Evolutionary conservation across 2,329 filamentous ascomycete genomes (phyloP).

Genomic region (Talaromyces sp.): DNA sequence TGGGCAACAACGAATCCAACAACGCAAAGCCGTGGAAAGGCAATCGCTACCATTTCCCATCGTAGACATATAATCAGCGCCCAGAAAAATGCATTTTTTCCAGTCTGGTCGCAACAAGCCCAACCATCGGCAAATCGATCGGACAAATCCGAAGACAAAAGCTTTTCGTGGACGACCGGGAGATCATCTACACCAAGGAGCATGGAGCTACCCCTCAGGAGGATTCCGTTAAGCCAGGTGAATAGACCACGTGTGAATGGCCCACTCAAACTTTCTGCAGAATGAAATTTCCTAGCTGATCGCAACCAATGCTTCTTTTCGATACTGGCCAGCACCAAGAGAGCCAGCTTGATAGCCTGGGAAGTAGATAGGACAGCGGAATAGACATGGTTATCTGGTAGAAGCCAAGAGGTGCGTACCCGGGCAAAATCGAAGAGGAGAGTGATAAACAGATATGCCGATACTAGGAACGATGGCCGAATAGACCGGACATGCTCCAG

Average conservation of each 20-base stretch:
- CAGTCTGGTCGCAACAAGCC: not conserved
- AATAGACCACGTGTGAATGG: not conserved
- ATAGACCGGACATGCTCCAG: not conserved
- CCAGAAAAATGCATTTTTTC: not conserved
- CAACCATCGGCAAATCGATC: not conserved
- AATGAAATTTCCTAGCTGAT: not conserved
- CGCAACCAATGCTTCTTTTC: not conserved
- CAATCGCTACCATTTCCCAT: not conserved
- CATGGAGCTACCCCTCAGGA: not conserved
- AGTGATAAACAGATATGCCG: not conserved
- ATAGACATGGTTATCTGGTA: not conserved
- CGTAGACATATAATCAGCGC: not conserved
- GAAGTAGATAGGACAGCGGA: not conserved
- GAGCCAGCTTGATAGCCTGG: not conserved
- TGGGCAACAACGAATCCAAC: not conserved
- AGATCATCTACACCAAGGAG: not conserved
- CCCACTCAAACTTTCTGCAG: not conserved
- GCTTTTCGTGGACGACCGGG: not conserved
- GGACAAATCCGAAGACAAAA: not conserved
- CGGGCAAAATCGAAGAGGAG: not conserved
- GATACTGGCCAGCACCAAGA: not conserved
- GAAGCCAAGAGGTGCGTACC: not conserved
- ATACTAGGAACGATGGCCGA: not conserved
- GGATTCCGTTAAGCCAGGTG: not conserved
- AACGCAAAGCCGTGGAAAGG: not conserved